These are phyloP conservation scores for Naegleria lovaniensis DNA, from an alignment of 208 protist genomes.

Conservation along the genomic window DNA sequence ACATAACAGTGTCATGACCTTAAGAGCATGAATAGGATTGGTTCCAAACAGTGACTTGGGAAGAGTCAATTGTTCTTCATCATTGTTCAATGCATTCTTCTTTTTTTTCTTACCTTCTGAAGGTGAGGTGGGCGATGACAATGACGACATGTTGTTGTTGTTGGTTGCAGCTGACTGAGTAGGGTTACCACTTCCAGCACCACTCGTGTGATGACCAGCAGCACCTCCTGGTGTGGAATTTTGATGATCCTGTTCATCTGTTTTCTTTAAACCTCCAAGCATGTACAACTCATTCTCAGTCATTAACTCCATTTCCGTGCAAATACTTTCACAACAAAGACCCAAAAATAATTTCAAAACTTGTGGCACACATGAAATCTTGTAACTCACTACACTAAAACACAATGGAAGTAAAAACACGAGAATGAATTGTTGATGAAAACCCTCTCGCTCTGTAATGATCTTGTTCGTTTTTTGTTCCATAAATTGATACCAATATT, in stretches of 20 bases:
- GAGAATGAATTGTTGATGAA: background rate
- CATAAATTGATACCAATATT: background rate
- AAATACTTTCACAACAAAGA: background rate
- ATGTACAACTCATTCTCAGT: background rate
- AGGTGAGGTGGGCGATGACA: background rate
- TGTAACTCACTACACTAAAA: background rate
- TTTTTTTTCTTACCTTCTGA: background rate
- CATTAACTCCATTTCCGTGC: background rate
- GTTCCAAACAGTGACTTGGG: background rate
- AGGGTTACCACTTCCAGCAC: too few species aligned
- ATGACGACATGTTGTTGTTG: too few species aligned
- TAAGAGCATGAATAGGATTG: background rate
- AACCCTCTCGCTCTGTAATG: background rate
- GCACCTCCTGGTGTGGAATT: too few species aligned
- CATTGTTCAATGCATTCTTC: background rate
- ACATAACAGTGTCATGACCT: background rate
- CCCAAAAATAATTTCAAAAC: background rate
- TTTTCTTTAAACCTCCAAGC: background rate
- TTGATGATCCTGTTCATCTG: too few species aligned
- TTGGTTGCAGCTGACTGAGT: too few species aligned
- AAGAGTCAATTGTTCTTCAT: background rate
- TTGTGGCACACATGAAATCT: background rate
- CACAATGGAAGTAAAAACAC: background rate
- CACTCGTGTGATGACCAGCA: too few species aligned
- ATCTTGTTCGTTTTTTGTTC: background rate